Base-by-base conservation (phyloP, 176 grass and related monocot species). In the Leersia perrieri region DNA sequence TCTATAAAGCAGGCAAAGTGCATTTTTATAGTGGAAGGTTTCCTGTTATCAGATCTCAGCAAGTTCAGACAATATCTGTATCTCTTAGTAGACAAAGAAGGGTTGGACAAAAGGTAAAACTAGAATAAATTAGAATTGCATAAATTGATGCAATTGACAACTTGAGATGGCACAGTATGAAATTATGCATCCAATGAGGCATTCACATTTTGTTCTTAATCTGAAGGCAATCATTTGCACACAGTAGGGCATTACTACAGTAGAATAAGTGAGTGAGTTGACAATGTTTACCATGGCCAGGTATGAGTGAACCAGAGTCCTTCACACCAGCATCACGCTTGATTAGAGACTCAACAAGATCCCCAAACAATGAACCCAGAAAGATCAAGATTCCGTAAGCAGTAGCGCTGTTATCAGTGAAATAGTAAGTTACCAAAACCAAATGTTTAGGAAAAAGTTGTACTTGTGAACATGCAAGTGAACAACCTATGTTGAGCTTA, bases 321-420 rank as follows among this genome's bases (percentile, higher is more conserved):
- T 99, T 99, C 62, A 99, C 93, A 73, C 93, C 97, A 72, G 97
- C 97, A 28, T 99, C 97, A 22, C 97, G 87, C 84, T 99, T 99
- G 30, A 96, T 99, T 70, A 99, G 69, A 73, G 93, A 99, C 68
- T 99, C 97, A 40, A 99, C 73, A 72, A 99, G 92, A 73, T 99
- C 91, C 29, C 97, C 91, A 38, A 99, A 99, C 73, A 99, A 80
- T 7, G 97, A 99, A 30, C 97, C 91, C 72, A 91, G 33, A 68
- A 99, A 99, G 67, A 93, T 93, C 63, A 99, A 78, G 66, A 95
- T 82, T 75, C 97, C 91, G 86, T 89, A 99, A 70, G 87, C 80
- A 68, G 89, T 44, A 75, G 97, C 93, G 87, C 93, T 99, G 91
- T 68, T 45, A 75, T 62, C 68, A 86, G 80, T 33, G 14, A 68